Conservation (phyloP, 2,329 filamentous ascomycete genomes). For the Chaetomiaceae sp. region DNA sequence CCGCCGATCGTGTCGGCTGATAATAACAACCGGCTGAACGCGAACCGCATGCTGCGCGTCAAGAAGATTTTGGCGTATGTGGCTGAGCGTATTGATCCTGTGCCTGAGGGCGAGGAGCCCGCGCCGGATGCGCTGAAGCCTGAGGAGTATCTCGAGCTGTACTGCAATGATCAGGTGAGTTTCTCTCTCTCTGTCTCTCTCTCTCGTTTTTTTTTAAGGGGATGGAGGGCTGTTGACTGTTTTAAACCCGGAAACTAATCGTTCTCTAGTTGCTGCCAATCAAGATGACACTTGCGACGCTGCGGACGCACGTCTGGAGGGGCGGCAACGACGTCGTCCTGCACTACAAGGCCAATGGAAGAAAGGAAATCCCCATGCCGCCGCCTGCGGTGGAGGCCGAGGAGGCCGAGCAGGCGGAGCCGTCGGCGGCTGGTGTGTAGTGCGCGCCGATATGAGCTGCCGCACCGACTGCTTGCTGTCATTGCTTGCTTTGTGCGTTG, state of each 20-base stretch:
- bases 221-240: too few species aligned
- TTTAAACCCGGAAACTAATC: not conserved
- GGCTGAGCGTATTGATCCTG: constrained; percentile 80
- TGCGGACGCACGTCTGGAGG: constrained; percentile 90
- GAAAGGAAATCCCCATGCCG: constrained; percentile 53
- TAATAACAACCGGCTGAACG: constrained; percentile 86
- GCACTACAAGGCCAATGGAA: constrained; percentile 88
- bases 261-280: constrained; percentile 58
- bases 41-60: constrained; percentile 91
- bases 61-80: constrained; percentile 93
- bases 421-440: constrained; percentile 8
- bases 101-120: constrained; percentile 42
- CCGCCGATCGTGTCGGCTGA: constrained; percentile 71
- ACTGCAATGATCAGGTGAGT: constrained; percentile 85
- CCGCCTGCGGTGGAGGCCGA: constrained; percentile 23
- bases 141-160: constrained; percentile 91
- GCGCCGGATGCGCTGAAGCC: constrained; percentile 62
- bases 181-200: not conserved
- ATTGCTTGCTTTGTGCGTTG: not conserved
- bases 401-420: constrained; percentile 2
- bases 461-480: too few species aligned
- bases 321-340: constrained; percentile 89
- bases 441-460: not conserved
- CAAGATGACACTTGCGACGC: constrained; percentile 88
- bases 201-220: not conserved